Evolutionary conservation across 352 stramenopile genomes (phyloP).

Genomic region (Phytophthora aleatoria): DNA sequence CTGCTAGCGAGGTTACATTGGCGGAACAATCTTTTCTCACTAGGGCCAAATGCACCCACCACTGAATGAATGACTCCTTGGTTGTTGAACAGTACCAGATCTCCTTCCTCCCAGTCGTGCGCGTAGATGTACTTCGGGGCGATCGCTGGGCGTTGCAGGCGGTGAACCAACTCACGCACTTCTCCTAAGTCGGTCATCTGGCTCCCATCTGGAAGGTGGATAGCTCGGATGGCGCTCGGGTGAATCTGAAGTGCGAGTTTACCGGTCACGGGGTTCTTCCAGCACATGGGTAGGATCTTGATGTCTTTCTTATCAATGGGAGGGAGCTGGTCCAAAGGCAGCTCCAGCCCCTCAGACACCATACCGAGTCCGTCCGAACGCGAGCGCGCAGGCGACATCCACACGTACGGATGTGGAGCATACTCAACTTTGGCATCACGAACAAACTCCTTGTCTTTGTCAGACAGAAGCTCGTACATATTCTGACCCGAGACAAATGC

Average conservation of each 20-base stretch:
- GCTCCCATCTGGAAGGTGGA: conserved; percentile 27
- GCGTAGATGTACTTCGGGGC: conserved; percentile 34
- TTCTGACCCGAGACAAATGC: conserved; percentile 39
- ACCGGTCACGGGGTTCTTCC: conserved; percentile 33
- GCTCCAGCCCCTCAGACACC: conserved; percentile 31
- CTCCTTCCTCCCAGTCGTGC: conserved; percentile 39
- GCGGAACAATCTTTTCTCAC: conserved; percentile 36
- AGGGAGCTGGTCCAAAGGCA: conserved; percentile 31
- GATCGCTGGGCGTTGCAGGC: conserved; percentile 36
- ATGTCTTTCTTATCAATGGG: conserved; percentile 33
- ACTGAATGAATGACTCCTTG: conserved; percentile 39
- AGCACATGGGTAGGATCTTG: conserved; percentile 40
- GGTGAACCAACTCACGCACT: conserved; percentile 32
- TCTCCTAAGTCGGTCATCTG: conserved; percentile 33
- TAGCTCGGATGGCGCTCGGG: conserved; percentile 29
- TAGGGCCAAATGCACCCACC: conserved; percentile 30
- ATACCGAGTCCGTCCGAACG: conserved; percentile 36
- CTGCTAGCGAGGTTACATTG: conserved; percentile 41
- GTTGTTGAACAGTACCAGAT: conserved; percentile 41
- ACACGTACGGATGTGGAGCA: conserved; percentile 38
- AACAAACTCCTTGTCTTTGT: conserved; percentile 38
- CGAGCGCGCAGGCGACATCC: conserved; percentile 36
- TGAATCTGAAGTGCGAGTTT: conserved; percentile 39
- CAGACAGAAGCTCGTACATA: conserved; percentile 35
- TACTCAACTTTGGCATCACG: conserved; percentile 34